These are phyloP conservation scores for Dunaliella primolecta DNA, from an alignment of 139 green algal species.

Conservation along the genomic window DNA sequence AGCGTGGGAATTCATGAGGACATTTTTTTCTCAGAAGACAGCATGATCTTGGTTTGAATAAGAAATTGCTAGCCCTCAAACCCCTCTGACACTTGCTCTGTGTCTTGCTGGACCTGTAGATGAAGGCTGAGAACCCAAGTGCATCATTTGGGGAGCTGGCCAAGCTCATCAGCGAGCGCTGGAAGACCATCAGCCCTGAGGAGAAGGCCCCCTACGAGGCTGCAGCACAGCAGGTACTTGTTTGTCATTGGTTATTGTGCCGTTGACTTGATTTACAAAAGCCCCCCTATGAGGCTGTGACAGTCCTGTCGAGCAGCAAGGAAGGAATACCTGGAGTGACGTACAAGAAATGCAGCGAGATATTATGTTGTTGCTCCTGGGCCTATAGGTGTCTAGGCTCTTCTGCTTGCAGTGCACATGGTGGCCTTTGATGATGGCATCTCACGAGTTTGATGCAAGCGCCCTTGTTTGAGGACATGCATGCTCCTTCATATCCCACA, in stretches of 20 bases:
- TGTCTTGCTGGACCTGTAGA: background rate
- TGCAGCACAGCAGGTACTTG: background rate
- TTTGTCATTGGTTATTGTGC: background rate
- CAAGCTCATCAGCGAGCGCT: conserved; percentile 73
- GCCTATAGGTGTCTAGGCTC: background rate
- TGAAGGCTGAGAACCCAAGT: conserved; percentile 26
- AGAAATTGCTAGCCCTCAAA: too few species aligned
- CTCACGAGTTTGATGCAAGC: too few species aligned
- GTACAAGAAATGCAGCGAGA: background rate
- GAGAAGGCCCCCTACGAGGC: conserved; percentile 60
- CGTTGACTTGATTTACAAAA: background rate
- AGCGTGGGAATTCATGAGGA: too few species aligned
- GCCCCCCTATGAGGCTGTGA: background rate
- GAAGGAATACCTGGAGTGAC: background rate
- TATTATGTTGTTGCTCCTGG: background rate
- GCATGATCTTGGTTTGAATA: too few species aligned
- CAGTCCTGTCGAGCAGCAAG: background rate
- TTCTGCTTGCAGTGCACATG: background rate
- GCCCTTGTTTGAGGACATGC: too few species aligned
- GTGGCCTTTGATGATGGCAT: too few species aligned
- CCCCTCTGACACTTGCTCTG: background rate
- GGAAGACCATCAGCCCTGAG: conserved; percentile 63
- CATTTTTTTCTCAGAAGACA: too few species aligned
- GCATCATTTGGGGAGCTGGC: conserved; percentile 67
- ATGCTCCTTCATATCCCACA: too few species aligned